These are phyloP conservation scores for Populus simonii DNA, from an alignment of 345 rosid species.

Conservation along the genomic window DNA sequence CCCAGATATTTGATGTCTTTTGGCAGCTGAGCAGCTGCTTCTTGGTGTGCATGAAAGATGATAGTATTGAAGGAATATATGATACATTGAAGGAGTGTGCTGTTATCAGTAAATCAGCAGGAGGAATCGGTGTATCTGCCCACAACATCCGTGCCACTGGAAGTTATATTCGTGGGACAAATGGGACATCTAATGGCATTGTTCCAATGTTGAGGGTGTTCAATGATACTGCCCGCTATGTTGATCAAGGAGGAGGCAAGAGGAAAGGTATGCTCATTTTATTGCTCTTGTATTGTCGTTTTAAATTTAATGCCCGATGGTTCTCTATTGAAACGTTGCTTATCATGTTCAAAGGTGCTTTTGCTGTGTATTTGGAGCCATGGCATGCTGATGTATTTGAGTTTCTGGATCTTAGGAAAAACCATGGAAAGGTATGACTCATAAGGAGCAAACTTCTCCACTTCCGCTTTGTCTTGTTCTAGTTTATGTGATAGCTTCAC, in stretches of 20 bases:
- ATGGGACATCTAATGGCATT: conserved; percentile 83
- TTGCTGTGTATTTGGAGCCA: conserved; percentile 86
- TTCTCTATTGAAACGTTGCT: neutral
- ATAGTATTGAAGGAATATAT: conserved; percentile 89
- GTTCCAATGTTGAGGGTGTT: conserved; percentile 79
- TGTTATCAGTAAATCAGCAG: conserved; percentile 91
- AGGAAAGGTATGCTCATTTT: conserved; percentile 53
- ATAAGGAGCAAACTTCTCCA: neutral
- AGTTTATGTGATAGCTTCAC: neutral
- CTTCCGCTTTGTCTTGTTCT: neutral
- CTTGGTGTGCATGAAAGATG: conserved; percentile 88
- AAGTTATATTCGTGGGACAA: conserved; percentile 71
- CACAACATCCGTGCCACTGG: conserved; percentile 85
- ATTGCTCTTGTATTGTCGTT: neutral
- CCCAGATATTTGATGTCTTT: neutral
- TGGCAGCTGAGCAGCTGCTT: conserved; percentile 88
- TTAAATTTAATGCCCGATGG: neutral
- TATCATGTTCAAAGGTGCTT: conserved; percentile 51
- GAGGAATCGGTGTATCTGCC: conserved; percentile 86
- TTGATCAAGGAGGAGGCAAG: conserved; percentile 91
- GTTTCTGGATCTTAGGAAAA: conserved; percentile 70
- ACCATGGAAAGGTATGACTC: conserved; percentile 69
- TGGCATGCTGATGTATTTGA: conserved; percentile 81
- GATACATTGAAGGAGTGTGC: conserved; percentile 94
- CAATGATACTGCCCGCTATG: conserved; percentile 85